phyloP scores from a whole-genome alignment of 257 asterid species.

The Nyctanthes arbortristis region DNA sequence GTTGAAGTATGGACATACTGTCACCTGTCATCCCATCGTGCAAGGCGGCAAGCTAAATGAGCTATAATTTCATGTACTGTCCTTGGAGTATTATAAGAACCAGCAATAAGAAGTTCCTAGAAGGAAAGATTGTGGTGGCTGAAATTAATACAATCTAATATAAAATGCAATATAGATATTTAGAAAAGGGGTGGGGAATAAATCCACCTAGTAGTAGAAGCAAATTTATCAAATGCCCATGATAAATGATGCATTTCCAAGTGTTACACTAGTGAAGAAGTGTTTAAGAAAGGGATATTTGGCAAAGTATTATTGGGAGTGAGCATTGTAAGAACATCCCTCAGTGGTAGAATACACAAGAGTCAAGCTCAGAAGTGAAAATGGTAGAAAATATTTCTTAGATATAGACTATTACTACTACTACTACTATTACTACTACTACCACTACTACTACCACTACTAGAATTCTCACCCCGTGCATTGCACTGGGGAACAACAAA shows the following conservation, averaged over 20 bases:
- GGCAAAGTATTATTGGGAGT: too few species aligned
- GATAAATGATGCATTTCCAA: too few species aligned
- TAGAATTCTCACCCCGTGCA: too few species aligned
- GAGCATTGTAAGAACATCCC: too few species aligned
- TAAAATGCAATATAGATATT: neutral
- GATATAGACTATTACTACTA: neutral
- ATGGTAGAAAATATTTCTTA: neutral
- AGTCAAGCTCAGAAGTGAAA: neutral
- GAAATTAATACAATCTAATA: slow-evolving; percentile 17
- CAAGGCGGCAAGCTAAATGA: slow-evolving; percentile 75
- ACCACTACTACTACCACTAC: too few species aligned
- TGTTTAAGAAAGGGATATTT: too few species aligned
- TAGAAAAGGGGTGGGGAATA: too few species aligned
- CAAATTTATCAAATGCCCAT: too few species aligned
- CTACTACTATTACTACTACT: too few species aligned
- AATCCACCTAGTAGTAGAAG: too few species aligned
- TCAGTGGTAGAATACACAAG: neutral
- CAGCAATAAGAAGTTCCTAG: slow-evolving; percentile 83
- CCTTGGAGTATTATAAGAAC: slow-evolving; percentile 80
- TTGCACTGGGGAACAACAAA: slow-evolving; percentile 79
- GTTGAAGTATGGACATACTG: too few species aligned
- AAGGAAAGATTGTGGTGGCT: slow-evolving; percentile 20
- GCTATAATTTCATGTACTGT: slow-evolving; percentile 78
- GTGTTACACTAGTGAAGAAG: too few species aligned
- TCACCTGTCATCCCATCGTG: slow-evolving; percentile 99